Percentiles rank a stretch among this genome's conserved stretches.
These are phyloP conservation scores for Pisolithus albus DNA, from an alignment of 768 basidiomycete species.

Conservation along the genomic window DNA sequence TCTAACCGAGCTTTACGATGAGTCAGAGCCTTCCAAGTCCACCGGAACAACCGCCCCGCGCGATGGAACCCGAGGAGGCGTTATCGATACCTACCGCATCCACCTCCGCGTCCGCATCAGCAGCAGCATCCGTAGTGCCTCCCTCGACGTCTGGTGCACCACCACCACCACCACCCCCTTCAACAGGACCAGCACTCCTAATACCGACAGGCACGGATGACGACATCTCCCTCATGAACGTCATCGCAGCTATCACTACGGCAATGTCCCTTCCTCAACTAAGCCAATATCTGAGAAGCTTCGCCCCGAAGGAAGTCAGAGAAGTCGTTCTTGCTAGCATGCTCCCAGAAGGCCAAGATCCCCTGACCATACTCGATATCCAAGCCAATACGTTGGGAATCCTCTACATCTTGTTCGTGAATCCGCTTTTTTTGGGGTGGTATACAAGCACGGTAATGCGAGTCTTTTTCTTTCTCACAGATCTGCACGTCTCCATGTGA, in stretches of 20 bases:
- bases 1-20: slow-evolving; percentile 9
- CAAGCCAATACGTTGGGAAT: slow-evolving; percentile 54
- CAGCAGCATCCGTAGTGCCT: background rate
- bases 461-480: slow-evolving; percentile 27
- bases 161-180: background rate
- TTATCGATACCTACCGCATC: slow-evolving; percentile 6
- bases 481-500: slow-evolving; percentile 48
- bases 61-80: slow-evolving; percentile 12
- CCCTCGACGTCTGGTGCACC: background rate
- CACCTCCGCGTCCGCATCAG: background rate
- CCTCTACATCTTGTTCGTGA: slow-evolving; percentile 65
- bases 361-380: slow-evolving; percentile 51
- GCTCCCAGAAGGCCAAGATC: slow-evolving; percentile 59
- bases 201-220: slow-evolving; percentile 3
- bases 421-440: background rate
- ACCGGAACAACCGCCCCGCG: slow-evolving; percentile 12
- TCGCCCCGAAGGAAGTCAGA: slow-evolving; percentile 49
- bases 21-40: slow-evolving; percentile 23
- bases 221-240: slow-evolving; percentile 30
- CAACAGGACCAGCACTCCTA: background rate
- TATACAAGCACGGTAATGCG: background rate
- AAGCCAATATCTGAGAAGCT: slow-evolving; percentile 39
- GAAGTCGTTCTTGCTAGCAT: slow-evolving; percentile 50
- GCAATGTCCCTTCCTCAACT: slow-evolving; percentile 31
- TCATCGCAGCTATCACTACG: slow-evolving; percentile 42